Percentiles rank a stretch among this genome's conserved stretches.
Evolutionary conservation across 306 rosid genomes (phyloP).

Genomic region (Prunus fruticosa): DNA sequence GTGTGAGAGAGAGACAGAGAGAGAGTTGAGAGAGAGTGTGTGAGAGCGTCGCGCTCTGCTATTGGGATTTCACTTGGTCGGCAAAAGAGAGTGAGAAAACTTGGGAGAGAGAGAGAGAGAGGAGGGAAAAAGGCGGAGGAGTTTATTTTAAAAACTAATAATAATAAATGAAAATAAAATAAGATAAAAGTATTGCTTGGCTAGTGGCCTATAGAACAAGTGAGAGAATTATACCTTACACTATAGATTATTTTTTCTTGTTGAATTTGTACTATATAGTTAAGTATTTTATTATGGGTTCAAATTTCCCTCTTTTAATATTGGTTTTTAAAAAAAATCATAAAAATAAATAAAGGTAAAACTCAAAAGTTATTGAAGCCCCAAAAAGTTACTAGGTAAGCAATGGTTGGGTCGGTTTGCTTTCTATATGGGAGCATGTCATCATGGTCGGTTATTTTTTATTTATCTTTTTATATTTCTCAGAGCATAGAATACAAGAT

Average conservation of each 20-base stretch:
- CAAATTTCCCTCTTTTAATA: too few species aligned
- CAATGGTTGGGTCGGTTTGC: background rate
- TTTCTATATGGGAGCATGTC: background rate
- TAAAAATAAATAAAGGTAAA: background rate
- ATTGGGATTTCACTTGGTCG: constrained; percentile 26
- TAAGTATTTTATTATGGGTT: background rate
- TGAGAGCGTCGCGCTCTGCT: constrained; percentile 17
- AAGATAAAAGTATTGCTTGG: background rate
- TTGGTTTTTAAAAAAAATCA: too few species aligned
- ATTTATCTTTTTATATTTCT: background rate
- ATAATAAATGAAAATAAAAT: background rate
- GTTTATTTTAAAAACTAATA: constrained; percentile 46
- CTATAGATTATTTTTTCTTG: background rate
- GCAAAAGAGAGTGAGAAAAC: constrained; percentile 8
- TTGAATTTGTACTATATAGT: background rate
- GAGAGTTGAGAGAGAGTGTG: too few species aligned
- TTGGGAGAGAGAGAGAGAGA: constrained; percentile 27
- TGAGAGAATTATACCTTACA: background rate
- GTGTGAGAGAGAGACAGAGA: background rate
- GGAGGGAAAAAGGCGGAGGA: constrained; percentile 46
- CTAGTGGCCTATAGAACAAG: too few species aligned
- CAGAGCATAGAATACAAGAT: background rate
- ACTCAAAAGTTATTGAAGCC: background rate
- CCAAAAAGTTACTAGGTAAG: background rate
- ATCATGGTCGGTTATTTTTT: background rate